Evolutionary conservation across 2,329 filamentous ascomycete species (phyloP).

Genomic region (Hymenoscyphus occultus): DNA sequence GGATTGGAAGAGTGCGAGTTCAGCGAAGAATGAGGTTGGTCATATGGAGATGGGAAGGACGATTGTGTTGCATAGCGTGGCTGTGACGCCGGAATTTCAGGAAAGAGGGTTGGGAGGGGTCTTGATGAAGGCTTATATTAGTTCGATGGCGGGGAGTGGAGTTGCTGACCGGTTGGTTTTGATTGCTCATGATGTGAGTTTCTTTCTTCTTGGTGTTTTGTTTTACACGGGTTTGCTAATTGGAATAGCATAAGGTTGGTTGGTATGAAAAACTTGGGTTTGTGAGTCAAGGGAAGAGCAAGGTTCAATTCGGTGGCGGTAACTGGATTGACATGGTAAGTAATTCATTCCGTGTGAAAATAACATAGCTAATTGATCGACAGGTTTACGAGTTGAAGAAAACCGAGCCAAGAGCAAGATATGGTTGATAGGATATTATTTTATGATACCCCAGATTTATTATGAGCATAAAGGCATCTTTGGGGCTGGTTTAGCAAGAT

Average conservation of each 20-base stretch:
- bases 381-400: conserved; percentile 33
- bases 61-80: conserved; percentile 78
- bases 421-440: conserved; percentile 24
- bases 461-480: conserved; percentile 2
- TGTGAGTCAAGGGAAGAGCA: conserved; percentile 63
- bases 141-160: conserved; percentile 68
- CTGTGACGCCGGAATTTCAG: conserved; percentile 73
- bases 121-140: conserved; percentile 72
- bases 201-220: conserved; percentile 1
- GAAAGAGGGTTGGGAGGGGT: conserved; percentile 70
- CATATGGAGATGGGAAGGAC: conserved; percentile 73
- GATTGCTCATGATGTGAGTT: conserved; percentile 67
- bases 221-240: neutral
- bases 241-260: conserved; percentile 57
- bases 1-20: conserved; percentile 54
- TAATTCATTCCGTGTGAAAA: neutral
- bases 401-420: conserved; percentile 31
- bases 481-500: neutral
- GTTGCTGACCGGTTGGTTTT: conserved; percentile 72
- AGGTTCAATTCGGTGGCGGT: conserved; percentile 71
- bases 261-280: conserved; percentile 82
- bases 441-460: conserved; percentile 25
- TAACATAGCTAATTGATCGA: neutral
- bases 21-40: conserved; percentile 44
- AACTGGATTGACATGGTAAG: conserved; percentile 80